Conservation (phyloP, 805 yeast genomes). For the Scheffersomyces ergatensis region DNA sequence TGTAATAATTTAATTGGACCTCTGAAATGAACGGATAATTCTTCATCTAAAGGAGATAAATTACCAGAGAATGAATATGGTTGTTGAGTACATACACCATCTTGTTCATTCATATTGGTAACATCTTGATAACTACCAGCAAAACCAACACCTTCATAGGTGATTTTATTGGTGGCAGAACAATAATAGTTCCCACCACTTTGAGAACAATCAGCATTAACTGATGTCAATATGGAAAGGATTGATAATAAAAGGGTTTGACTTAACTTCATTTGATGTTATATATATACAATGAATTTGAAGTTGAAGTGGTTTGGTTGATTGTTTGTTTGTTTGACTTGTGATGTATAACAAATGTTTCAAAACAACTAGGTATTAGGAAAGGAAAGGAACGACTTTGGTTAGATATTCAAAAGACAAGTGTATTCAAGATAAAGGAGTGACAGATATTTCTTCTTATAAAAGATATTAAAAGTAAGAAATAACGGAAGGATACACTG, state of each 20-base stretch:
- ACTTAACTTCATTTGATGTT: constrained; percentile 19
- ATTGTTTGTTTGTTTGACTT: not conserved
- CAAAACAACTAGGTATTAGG: not conserved
- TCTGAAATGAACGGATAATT: constrained; percentile 84
- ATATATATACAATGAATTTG: not conserved
- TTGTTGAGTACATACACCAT: constrained; percentile 69
- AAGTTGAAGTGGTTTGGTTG: not conserved
- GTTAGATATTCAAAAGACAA: constrained; percentile 4
- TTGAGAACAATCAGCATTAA: constrained; percentile 37
- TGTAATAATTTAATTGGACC: constrained; percentile 80
- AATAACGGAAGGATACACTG: not conserved
- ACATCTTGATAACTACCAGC: constrained; percentile 83
- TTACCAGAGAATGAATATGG: constrained; percentile 62
- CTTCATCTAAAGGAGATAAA: constrained; percentile 81
- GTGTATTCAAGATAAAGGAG: not conserved
- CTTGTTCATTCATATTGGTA: constrained; percentile 66
- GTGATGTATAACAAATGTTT: not conserved
- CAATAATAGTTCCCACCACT: constrained; percentile 85
- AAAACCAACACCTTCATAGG: constrained; percentile 73
- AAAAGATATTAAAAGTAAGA: not conserved
- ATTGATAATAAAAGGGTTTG: constrained; percentile 19
- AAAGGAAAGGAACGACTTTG: constrained; percentile 7
- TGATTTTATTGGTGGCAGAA: constrained; percentile 61
- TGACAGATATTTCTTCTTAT: constrained; percentile 1
- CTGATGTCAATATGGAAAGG: constrained; percentile 17